Evolutionary conservation across 2,329 filamentous ascomycete genomes (phyloP), one percentile per base, ranked within the genome.

Genomic region (Xylariaceae sp.): DNA sequence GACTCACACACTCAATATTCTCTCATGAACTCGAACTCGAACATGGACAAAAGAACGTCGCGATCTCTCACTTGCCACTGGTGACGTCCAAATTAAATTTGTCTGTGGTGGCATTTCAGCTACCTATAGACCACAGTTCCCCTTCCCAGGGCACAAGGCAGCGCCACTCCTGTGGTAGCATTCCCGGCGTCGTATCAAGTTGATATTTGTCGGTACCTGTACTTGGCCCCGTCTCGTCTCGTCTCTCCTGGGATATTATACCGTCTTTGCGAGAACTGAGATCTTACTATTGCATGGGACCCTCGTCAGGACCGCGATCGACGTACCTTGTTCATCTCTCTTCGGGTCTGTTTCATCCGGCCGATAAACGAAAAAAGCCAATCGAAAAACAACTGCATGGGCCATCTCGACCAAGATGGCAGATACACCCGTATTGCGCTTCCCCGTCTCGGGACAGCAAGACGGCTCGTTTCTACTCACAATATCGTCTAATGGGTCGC

Each of bases 381-480:
- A 52, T 51, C 23, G 55, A 53, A 53, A 45, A n/a, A 47, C 45
- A 30, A 23, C 59, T 42, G 39, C 35, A 34, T 51, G 51, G 34
- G 17, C 44, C 35, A 37, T 42, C 44, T 55, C 30, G 23, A 23
- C 18, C 49, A 61, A 53, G 42, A 72, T 71, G 70, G 56, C 59
- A 59, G 62, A 65, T 52, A 13, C 52, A 9, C 56, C 63, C 55
- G 77, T 90, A 60, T 74, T 89, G 56, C 82, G 83, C 62, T 76
- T 90, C 64, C 76, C 80, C 60, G 80, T 85, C 65, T 80, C 80
- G 48, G 81, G 82, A 59, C 74, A 76, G 58, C 75, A 79, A 51
- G 75, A 77, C 51, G 73, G 77, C 13, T 85, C 81, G 64, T 79
- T 90, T 35, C 77, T 92, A 18, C 69, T 89, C 15, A 80, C 88